These are phyloP conservation scores for Tuber brumale DNA, from an alignment of 495 filamentous ascomycete genomes.

Conservation along the genomic window DNA sequence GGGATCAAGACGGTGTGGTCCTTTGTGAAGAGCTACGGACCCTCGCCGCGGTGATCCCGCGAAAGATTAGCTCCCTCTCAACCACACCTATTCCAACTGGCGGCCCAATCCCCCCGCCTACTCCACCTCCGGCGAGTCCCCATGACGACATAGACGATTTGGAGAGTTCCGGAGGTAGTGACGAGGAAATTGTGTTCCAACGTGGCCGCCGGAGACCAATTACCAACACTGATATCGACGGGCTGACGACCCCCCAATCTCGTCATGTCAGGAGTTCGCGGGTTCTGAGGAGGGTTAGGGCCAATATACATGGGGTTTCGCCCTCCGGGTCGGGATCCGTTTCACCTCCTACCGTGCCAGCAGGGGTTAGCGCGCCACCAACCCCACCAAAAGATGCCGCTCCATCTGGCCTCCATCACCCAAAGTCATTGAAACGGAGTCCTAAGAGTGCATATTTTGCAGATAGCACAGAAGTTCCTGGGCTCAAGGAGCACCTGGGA, in stretches of 20 bases:
- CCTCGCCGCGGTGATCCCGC: conserved; percentile 29
- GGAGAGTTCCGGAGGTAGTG: background rate
- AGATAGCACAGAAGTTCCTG: conserved; percentile 17
- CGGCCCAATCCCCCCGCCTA: conserved; percentile 17
- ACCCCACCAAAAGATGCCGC: conserved; percentile 24
- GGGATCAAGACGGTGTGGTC: conserved; percentile 27
- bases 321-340: conserved; percentile 13
- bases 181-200: conserved; percentile 4
- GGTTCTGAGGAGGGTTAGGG: conserved; percentile 31
- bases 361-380: conserved; percentile 21
- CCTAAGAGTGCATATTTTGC: conserved; percentile 34
- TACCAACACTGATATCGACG: background rate
- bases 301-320: conserved; percentile 29
- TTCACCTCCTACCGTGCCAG: conserved; percentile 9
- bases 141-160: conserved; percentile 29
- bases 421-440: conserved; percentile 28
- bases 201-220: conserved; percentile 1
- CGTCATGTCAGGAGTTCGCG: conserved; percentile 19
- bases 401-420: conserved; percentile 27
- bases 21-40: conserved; percentile 28
- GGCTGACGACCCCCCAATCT: background rate
- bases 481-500: conserved; percentile 7
- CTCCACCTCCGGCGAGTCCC: conserved; percentile 25
- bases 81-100: conserved; percentile 16
- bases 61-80: background rate